Conservation (phyloP, 2,329 filamentous ascomycete species). For the Scedosporium minutisporum region DNA sequence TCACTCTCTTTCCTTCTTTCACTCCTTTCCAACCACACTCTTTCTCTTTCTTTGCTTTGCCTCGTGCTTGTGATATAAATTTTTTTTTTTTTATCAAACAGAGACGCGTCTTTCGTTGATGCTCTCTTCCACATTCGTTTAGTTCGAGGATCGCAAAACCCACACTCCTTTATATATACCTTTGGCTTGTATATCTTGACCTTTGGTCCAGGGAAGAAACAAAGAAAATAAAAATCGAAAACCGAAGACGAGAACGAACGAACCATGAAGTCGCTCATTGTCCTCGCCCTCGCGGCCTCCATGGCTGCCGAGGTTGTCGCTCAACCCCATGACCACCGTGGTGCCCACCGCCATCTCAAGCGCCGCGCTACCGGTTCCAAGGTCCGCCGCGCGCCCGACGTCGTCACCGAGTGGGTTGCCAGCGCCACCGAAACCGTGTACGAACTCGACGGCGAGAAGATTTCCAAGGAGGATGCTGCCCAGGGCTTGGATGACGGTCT, state of each 20-base stretch:
- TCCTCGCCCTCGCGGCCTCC: slow-evolving; percentile 42
- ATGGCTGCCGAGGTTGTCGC: slow-evolving; percentile 44
- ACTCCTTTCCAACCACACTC: background rate
- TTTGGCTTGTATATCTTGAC: background rate
- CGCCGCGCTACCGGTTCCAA: slow-evolving; percentile 39
- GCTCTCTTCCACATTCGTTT: slow-evolving; percentile 6
- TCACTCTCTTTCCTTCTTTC: background rate
- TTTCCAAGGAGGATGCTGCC: slow-evolving; percentile 57
- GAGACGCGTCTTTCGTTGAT: background rate
- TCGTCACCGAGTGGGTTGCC: slow-evolving; percentile 44
- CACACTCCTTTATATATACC: slow-evolving; percentile 3
- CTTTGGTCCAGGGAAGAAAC: background rate
- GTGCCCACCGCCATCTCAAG: slow-evolving; percentile 40
- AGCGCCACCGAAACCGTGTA: slow-evolving; percentile 61
- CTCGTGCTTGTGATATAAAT: background rate
- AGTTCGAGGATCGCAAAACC: background rate
- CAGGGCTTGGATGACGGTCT: slow-evolving; percentile 61
- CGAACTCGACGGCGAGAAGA: slow-evolving; percentile 53
- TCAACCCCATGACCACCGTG: slow-evolving; percentile 50
- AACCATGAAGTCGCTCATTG: slow-evolving; percentile 40
- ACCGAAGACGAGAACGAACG: background rate
- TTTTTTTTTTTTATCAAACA: slow-evolving; percentile 1
- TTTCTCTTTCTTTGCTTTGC: background rate
- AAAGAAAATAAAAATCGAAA: background rate
- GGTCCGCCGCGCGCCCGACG: slow-evolving; percentile 34